Evolutionary conservation across 352 stramenopile genomes (phyloP), one percentile per base, ranked within the genome.

Genomic region (Pythium vanterpoolii): DNA sequence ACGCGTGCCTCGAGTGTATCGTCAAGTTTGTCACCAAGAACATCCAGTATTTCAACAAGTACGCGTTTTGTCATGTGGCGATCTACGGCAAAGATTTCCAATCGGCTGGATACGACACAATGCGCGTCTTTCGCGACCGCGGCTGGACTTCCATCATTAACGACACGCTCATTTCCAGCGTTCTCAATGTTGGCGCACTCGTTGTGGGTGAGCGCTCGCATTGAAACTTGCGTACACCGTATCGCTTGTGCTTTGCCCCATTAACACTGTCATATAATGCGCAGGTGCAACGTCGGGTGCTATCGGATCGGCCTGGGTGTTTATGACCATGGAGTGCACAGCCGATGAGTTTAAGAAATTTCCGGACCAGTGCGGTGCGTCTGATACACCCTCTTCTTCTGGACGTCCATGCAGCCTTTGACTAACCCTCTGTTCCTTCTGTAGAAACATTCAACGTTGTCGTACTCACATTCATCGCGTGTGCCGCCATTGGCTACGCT

Each of bases 21-120:
- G 76, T 92, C 39, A 72, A 73, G 51, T 58, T 90, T 30, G 77
- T 91, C 14, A 78, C 79, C 43, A 77, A 76, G 44, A 90, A 91
- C 57, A 74, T 90, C 61, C 68, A 86, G 51, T 86, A 89, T 38
- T 95, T 91, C 54, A 95, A 95, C 75, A 95, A 95, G 65, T 95
- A 84, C 60, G 86, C 86, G 4, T 93, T 93, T 55, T 93, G 83
- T 48, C 86, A 93, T 31, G 76, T 95, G 26, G 83, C 83, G 21
- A 71, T 95, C n/a, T 92, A 95, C 68, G 86, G 83, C 16, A 93
- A 91, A 49, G 76, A 90, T 56, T 93, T 95, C 62, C 69, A 76
- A 14, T 71, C 72, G 42, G 86, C 86, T 28, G 83, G 86, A 13
- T 66, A 71, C 19, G 86, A 95, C 69, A 93, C 80, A 14, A 85